These are phyloP conservation scores for Ambrosia artemisiifolia DNA, from an alignment of 129 eudicot species.

Conservation along the genomic window DNA sequence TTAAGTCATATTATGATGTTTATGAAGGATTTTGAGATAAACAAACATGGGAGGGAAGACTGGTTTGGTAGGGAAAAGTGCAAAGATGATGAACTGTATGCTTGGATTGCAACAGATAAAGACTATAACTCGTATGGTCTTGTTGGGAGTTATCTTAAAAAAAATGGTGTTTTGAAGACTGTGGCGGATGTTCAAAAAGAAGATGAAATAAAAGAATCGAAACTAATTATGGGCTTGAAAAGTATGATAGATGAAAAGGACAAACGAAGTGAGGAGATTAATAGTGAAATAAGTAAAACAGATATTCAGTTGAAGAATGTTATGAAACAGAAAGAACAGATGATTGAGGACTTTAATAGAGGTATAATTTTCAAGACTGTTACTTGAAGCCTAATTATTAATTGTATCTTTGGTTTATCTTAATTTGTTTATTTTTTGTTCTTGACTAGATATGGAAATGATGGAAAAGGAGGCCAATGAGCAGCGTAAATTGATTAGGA, in stretches of 20 bases:
- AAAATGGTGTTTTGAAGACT: slow-evolving; percentile 57
- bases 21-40: slow-evolving; percentile 45
- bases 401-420: neutral
- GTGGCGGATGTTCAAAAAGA: slow-evolving; percentile 52
- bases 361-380: slow-evolving; percentile 31
- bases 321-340: slow-evolving; percentile 44
- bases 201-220: slow-evolving; percentile 28
- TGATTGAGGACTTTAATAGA: slow-evolving; percentile 38
- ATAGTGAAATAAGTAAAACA: slow-evolving; percentile 42
- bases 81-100: slow-evolving; percentile 60
- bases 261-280: slow-evolving; percentile 45
- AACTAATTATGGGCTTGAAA: slow-evolving; percentile 35
- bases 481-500: slow-evolving; percentile 31
- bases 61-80: slow-evolving; percentile 29
- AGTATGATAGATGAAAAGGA: slow-evolving; percentile 35
- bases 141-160: slow-evolving; percentile 47
- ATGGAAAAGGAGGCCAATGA: slow-evolving; percentile 35
- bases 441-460: slow-evolving; percentile 31
- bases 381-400: neutral
- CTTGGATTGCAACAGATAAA: slow-evolving; percentile 63
- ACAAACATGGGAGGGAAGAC: slow-evolving; percentile 51
- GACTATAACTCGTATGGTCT: slow-evolving; percentile 40
- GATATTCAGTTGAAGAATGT: slow-evolving; percentile 32
- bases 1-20: slow-evolving; percentile 45
- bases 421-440: neutral